Percentiles rank a stretch among this genome's conserved stretches.
These are phyloP conservation scores for Penicillium crystallinum DNA, from an alignment of 495 filamentous ascomycete species.

Conservation along the genomic window DNA sequence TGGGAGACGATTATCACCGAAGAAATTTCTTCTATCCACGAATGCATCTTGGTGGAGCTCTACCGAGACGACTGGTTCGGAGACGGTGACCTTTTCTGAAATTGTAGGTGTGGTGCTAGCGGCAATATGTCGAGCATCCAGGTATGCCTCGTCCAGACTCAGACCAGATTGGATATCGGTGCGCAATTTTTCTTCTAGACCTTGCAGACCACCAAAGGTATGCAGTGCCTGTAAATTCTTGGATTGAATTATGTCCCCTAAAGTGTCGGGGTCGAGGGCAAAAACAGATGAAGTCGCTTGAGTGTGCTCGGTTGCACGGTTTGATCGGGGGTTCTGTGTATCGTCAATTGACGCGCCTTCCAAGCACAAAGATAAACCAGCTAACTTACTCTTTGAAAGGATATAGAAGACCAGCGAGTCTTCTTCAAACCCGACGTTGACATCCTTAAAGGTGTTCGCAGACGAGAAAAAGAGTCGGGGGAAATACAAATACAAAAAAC, in stretches of 20 bases:
- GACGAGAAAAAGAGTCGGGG: too few species aligned
- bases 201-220: neutral
- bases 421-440: neutral
- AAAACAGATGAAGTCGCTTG: constrained; percentile 2
- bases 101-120: neutral
- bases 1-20: constrained; percentile 2
- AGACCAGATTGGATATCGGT: constrained; percentile 4
- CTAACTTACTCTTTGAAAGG: neutral
- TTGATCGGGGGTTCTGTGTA: neutral
- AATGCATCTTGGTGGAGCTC: neutral
- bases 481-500: too few species aligned
- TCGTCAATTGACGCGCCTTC: neutral
- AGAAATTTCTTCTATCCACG: neutral
- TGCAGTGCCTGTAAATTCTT: neutral
- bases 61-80: neutral
- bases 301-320: neutral
- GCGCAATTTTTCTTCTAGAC: neutral
- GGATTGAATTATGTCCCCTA: neutral
- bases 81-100: neutral
- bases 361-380: neutral
- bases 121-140: neutral
- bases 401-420: neutral
- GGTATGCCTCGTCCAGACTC: constrained; percentile 3
- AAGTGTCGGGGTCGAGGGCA: neutral
- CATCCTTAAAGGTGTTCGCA: neutral